Evolutionary conservation across 495 filamentous ascomycete species (phyloP).

Genomic region (Glutinoglossum americanum): DNA sequence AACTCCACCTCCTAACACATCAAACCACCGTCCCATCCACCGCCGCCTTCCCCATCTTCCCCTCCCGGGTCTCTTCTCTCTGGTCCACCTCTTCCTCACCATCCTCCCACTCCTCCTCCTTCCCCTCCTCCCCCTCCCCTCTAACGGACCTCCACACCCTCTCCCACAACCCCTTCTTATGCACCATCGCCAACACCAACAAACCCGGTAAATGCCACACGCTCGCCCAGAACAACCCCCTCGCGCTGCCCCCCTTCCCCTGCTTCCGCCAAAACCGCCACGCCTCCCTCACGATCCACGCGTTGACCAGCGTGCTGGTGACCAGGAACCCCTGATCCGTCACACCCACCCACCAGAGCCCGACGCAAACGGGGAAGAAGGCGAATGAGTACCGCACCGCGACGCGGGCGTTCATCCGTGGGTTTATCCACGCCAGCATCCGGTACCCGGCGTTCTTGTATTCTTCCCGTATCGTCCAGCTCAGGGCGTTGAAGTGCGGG

Average conservation of each 20-base stretch:
- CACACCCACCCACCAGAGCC: slow-evolving; percentile 56
- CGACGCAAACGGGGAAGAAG: slow-evolving; percentile 74
- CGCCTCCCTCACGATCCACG: slow-evolving; percentile 68
- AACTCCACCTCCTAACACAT: not conserved
- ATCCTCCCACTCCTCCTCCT: not conserved
- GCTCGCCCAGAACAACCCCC: slow-evolving; percentile 86
- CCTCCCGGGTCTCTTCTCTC: not conserved
- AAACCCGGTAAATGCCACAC: slow-evolving; percentile 91
- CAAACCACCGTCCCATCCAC: not conserved
- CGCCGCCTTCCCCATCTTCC: not conserved
- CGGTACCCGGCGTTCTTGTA: slow-evolving; percentile 72
- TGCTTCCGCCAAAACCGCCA: slow-evolving; percentile 60
- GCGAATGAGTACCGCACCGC: slow-evolving; percentile 70
- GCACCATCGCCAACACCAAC: slow-evolving; percentile 73
- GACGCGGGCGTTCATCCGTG: slow-evolving; percentile 60
- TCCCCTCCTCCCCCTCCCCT: not conserved
- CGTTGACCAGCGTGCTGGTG: slow-evolving; percentile 62
- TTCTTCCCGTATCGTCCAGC: slow-evolving; percentile 70
- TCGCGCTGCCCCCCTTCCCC: slow-evolving; percentile 60
- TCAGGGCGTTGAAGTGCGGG: slow-evolving; percentile 87
- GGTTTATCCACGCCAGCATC: slow-evolving; percentile 84
- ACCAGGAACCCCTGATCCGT: slow-evolving; percentile 76
- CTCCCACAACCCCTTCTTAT: slow-evolving; percentile 89
- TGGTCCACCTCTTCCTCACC: not conserved
- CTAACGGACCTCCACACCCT: slow-evolving; percentile 47